phyloP scores from a whole-genome alignment of 2,329 filamentous ascomycete species.

The Lasiodiplodia gonubiensis region DNA sequence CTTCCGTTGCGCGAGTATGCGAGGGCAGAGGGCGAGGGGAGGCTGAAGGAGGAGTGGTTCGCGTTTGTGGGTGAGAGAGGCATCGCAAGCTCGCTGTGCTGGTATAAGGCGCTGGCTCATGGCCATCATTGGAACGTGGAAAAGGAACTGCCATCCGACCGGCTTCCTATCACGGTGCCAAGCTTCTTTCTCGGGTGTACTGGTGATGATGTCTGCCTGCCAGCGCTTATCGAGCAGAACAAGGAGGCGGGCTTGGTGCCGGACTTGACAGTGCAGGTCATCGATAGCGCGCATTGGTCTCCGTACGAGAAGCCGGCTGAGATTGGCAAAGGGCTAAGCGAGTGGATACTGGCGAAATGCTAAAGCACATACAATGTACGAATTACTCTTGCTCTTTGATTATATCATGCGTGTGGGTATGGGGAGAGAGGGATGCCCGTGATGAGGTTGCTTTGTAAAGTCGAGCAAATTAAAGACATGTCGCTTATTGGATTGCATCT shows the following conservation, averaged over 20 bases:
- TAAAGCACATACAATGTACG: background rate
- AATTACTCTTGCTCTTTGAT: too few species aligned
- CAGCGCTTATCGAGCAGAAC: constrained; percentile 38
- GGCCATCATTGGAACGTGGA: constrained; percentile 40
- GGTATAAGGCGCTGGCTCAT: constrained; percentile 42
- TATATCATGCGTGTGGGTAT: too few species aligned
- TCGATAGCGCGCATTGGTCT: constrained; percentile 46
- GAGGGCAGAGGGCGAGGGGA: constrained; percentile 31
- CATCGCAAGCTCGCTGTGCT: constrained; percentile 46
- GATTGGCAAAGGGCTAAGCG: constrained; percentile 32
- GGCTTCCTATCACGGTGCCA: constrained; percentile 43
- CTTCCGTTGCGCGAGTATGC: constrained; percentile 43
- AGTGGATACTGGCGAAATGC: constrained; percentile 33
- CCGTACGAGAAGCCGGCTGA: constrained; percentile 45
- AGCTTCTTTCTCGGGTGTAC: constrained; percentile 44
- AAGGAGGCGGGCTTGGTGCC: constrained; percentile 39
- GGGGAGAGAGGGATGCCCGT: too few species aligned
- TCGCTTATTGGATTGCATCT: too few species aligned
- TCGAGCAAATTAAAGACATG: too few species aligned
- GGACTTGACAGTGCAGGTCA: constrained; percentile 41
- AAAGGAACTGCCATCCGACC: constrained; percentile 35
- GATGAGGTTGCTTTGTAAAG: too few species aligned
- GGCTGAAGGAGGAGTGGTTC: constrained; percentile 44
- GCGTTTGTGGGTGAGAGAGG: constrained; percentile 42
- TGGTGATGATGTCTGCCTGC: constrained; percentile 44